Evolutionary conservation across 2,329 filamentous ascomycete species (phyloP), one percentile per base, ranked within the genome.

Genomic region (Stagonosporopsis chrysanthemi): DNA sequence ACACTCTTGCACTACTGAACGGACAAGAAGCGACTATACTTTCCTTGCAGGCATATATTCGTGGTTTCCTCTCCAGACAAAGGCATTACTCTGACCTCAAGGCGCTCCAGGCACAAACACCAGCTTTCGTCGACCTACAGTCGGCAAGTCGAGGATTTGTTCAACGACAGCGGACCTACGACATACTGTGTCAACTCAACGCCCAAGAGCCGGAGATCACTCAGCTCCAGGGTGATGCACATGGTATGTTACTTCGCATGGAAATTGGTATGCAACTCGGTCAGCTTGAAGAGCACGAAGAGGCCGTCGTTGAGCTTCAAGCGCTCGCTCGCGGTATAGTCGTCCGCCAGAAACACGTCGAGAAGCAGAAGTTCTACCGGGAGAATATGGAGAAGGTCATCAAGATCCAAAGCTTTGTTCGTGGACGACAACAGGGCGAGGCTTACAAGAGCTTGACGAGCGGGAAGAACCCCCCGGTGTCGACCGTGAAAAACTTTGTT

Each of bases 341-440:
- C 2, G 85, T 98, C 29, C 86, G 94, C 31, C 83, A 81, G 14
- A 83, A 83, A 17, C 98, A 96, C 68, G 86, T 85, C 49, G 91
- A 96, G 75, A 97, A 97, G 83, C 88, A 90, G 72, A 88, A 87
- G 22, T 94, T 90, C 79, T 99, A 93, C 81, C 89, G 90, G 66
- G 89, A 96, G 78, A 99, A 99, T 72, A 99, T 99, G 95, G 88
- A 97, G 70, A 98, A 96, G 78, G 95, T 99, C 24, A 89, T 99
- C 82, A 99, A 99, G 78, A 92, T 98, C 55, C 96, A 99, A 75
- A 99, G 95, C 74, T 96, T 98, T 65, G 89, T 98, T 50, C 88
- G 95, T 60, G 95, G 89, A 64, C 95, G 96, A 73, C 91, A 98
- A 46, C 95, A 99, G 76, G 95, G 95, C 48, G 92, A 99, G 78